A percentile compares a stretch with the other conserved stretches of the same genome.
Conservation (phyloP, 2,329 filamentous ascomycete species). For the Trichoderma lentiforme region DNA sequence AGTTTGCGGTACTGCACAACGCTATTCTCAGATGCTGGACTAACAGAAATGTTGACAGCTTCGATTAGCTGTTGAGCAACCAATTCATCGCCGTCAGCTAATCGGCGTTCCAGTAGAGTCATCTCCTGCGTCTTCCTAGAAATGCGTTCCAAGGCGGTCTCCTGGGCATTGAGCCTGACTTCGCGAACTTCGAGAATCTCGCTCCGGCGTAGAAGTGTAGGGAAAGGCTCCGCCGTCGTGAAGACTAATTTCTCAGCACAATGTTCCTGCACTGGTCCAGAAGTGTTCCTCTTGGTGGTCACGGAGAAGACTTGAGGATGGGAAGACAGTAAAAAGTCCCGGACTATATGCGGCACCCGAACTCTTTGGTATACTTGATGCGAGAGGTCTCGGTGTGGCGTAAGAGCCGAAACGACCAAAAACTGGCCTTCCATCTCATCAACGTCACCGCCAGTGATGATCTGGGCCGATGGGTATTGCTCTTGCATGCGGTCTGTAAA, state of each 20-base stretch:
- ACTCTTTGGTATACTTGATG: slow-evolving; percentile 86
- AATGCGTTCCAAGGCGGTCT: slow-evolving; percentile 88
- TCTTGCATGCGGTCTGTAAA: slow-evolving; percentile 93
- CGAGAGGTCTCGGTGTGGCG: slow-evolving; percentile 73
- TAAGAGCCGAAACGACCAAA: slow-evolving; percentile 76
- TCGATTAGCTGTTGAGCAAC: slow-evolving; percentile 68
- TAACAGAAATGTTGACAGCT: slow-evolving; percentile 73
- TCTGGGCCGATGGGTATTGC: slow-evolving; percentile 80
- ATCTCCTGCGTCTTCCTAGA: slow-evolving; percentile 89
- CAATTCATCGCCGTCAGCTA: slow-evolving; percentile 69
- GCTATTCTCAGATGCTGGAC: slow-evolving; percentile 69
- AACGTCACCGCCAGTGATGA: slow-evolving; percentile 64
- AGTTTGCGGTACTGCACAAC: slow-evolving; percentile 75
- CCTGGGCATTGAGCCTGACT: slow-evolving; percentile 66
- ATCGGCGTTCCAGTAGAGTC: slow-evolving; percentile 67
- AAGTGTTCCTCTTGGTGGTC: slow-evolving; percentile 67
- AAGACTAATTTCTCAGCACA: slow-evolving; percentile 82
- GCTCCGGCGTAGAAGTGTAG: slow-evolving; percentile 83
- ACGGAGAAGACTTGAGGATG: slow-evolving; percentile 76
- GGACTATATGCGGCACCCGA: slow-evolving; percentile 75
- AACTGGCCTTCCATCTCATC: slow-evolving; percentile 90
- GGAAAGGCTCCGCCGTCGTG: slow-evolving; percentile 80
- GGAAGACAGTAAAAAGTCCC: slow-evolving; percentile 81
- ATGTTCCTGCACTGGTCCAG: slow-evolving; percentile 67
- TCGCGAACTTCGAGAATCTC: slow-evolving; percentile 72